These are phyloP conservation scores for Cinnamomum micranthum DNA, from an alignment of 164 flowering plant genomes.

Conservation along the genomic window DNA sequence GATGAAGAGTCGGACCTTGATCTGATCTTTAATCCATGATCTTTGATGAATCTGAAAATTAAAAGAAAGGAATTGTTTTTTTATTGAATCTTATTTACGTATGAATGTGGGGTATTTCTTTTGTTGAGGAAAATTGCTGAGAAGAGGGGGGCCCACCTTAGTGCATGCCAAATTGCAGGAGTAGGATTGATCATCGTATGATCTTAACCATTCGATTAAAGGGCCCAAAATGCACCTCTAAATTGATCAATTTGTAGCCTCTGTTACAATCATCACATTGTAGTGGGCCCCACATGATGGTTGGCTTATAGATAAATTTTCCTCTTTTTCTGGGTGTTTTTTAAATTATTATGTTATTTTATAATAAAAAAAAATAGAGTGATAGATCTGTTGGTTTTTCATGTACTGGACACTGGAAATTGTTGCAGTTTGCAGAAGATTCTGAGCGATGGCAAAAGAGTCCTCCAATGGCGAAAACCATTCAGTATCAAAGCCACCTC, in stretches of 20 bases:
- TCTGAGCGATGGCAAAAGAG: conserved; percentile 41
- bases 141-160: no score
- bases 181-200: not conserved
- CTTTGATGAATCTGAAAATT: no score
- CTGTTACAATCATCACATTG: not conserved
- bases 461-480: conserved; percentile 42
- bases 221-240: not conserved
- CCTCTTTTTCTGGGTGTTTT: not conserved
- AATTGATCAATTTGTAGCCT: not conserved
- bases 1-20: no score
- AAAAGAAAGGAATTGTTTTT: not conserved
- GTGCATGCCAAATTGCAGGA: no score
- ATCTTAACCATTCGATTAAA: not conserved
- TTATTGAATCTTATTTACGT: not conserved
- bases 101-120: not conserved
- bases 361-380: not conserved
- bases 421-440: conserved; percentile 7
- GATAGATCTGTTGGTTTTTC: not conserved
- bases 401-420: not conserved
- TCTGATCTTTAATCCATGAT: no score
- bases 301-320: not conserved
- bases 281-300: not conserved
- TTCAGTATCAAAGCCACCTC: conserved; percentile 54
- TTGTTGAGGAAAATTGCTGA: no score
- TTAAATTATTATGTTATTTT: not conserved